Evolutionary conservation across 2,329 filamentous ascomycete species (phyloP), one percentile per base, ranked within the genome.

Genomic region (Cordyceps tenuipes): DNA sequence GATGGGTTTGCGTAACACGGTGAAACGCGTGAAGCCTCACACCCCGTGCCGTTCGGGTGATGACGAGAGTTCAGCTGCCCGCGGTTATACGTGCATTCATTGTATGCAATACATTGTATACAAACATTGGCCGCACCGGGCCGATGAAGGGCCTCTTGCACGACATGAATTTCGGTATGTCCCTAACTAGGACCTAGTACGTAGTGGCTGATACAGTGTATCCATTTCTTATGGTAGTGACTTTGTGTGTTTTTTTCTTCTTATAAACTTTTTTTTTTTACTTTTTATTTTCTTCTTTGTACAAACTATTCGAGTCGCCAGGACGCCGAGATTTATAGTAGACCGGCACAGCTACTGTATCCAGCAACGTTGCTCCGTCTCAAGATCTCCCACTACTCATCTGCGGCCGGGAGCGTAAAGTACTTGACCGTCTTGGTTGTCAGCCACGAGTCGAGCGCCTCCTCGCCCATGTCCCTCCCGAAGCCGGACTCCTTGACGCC

Each of bases 401-500:
- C 49, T 3, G 29, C 31, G 12, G 49, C n/a, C n/a, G 49, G 49
- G 2, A 51, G 49, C 49, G 49, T 51, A 5, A 51, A 51, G 7
- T 51, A 51, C 49, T 51, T 54, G 36, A 54, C 52, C 4, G 70
- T 68, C 66, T 75, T 75, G 41, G 69, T 65, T 59, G 72, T 68
- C 31, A 68, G 70, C 59, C 74, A 79, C 5, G 69, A 73, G 17
- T 73, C 72, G 15, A 77, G 61, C 0, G 72, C 74, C 1, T 70
- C 73, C 64, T 75, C 72, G 1, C 73, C 74, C 3, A 76, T 62
- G 62, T 82, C 80, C 15, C 79, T 70, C 0, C 81, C 81, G 68
- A 83, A 82, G 3, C 82, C 82, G 67, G 76, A 80, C 72, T 83
- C 79, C 72, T 86, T 86, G 10, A 84, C 79, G 51, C 81, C 81